Percentiles rank a stretch among this genome's conserved stretches.
phyloP scores from a whole-genome alignment of 2,329 filamentous ascomycete genomes.

The Ophiobolus disseminans region DNA sequence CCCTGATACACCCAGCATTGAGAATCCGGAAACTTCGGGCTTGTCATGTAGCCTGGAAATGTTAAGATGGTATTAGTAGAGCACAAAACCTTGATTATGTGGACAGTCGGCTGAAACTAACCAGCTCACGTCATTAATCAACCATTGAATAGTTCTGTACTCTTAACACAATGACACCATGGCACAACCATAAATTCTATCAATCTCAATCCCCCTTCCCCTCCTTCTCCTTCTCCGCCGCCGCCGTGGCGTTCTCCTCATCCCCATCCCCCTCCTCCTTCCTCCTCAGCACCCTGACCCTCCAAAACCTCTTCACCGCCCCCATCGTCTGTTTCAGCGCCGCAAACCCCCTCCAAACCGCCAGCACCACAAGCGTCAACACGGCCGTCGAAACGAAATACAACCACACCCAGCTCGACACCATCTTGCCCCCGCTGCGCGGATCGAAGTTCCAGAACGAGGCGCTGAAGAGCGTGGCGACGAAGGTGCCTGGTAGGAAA shows the following conservation, averaged over 20 bases:
- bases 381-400: constrained; percentile 24
- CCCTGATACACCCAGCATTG: no score
- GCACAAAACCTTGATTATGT: no score
- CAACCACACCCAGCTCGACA: constrained; percentile 28
- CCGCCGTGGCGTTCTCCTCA: no score
- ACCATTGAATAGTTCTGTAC: no score
- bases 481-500: constrained; percentile 36
- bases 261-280: not conserved
- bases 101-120: no score
- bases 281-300: not conserved
- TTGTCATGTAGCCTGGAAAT: no score
- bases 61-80: no score
- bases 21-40: no score
- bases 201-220: no score
- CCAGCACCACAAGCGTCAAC: constrained; percentile 12
- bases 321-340: not conserved
- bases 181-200: no score
- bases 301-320: not conserved
- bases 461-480: constrained; percentile 32
- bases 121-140: no score
- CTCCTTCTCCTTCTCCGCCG: not conserved
- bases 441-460: constrained; percentile 27
- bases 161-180: no score
- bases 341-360: not conserved
- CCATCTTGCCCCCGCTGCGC: constrained; percentile 7